Evolutionary conservation across 768 basidiomycete species (phyloP).

Genomic region (Termitomyces sp.): DNA sequence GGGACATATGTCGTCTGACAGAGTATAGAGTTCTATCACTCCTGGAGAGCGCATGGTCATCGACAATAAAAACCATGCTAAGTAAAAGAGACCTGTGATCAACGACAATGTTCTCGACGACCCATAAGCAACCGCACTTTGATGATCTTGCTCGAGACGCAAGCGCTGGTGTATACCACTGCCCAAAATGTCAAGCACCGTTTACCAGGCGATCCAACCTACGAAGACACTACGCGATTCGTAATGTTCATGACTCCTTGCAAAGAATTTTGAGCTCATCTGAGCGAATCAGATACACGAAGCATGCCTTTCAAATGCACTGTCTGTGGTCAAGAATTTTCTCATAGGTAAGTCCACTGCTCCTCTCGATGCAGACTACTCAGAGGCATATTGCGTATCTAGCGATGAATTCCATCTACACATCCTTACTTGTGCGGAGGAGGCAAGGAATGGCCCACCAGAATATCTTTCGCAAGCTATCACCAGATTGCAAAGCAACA

Average conservation of each 20-base stretch:
- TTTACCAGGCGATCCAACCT: conserved; percentile 1
- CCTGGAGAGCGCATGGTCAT: background rate
- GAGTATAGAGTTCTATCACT: background rate
- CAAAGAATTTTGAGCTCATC: background rate
- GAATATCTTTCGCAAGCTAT: background rate
- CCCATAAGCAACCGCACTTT: background rate
- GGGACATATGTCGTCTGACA: background rate
- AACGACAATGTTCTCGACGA: background rate
- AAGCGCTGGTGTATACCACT: background rate
- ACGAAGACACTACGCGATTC: background rate
- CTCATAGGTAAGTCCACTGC: background rate
- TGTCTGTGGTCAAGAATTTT: background rate
- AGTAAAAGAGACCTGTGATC: background rate
- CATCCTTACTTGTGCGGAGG: background rate
- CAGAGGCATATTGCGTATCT: background rate
- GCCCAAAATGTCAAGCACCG: background rate
- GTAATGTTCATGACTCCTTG: background rate
- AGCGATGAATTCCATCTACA: background rate
- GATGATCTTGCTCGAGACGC: background rate
- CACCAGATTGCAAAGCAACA: background rate
- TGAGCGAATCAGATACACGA: background rate
- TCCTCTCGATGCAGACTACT: background rate
- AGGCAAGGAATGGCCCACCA: background rate
- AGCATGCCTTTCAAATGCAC: background rate
- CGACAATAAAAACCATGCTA: background rate